Evolutionary conservation across 148 eudicot species (phyloP).

Genomic region (Cornus controversa): DNA sequence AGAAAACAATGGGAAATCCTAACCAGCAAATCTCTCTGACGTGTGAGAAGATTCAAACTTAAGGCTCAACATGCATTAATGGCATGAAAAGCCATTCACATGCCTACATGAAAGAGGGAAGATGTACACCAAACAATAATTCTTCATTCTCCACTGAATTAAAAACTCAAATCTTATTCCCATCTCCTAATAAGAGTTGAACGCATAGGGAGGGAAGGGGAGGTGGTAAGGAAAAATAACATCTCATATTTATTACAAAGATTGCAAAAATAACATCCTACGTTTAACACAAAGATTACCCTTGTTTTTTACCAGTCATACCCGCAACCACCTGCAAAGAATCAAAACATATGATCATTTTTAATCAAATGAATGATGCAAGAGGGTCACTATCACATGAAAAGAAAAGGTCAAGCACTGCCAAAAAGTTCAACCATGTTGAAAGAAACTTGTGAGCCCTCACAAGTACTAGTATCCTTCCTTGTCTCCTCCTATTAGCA

Average conservation of each 20-base stretch:
- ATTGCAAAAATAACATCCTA: conserved; percentile 7
- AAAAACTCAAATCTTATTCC: conserved; percentile 16
- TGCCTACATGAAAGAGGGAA: background rate
- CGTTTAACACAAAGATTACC: conserved; percentile 26
- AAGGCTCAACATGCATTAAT: too few relatives aligned
- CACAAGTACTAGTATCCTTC: background rate
- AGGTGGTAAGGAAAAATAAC: background rate
- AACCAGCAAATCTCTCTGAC: too few relatives aligned
- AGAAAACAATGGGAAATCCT: too few relatives aligned
- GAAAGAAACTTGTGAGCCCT: background rate
- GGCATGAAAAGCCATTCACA: too few relatives aligned
- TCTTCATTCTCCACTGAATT: background rate
- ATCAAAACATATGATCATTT: conserved; percentile 1
- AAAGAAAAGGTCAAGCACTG: background rate
- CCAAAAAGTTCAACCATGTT: background rate
- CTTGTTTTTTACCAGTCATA: conserved; percentile 61
- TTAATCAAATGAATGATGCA: background rate
- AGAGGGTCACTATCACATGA: background rate
- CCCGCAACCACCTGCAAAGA: conserved; percentile 78
- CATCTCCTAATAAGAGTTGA: conserved; percentile 8
- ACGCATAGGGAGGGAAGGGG: background rate
- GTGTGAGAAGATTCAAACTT: too few relatives aligned
- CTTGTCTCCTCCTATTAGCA: background rate
- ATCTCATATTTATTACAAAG: conserved; percentile 15
- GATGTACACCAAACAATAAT: background rate